phyloP scores from a whole-genome alignment of 164 flowering plant species.

The Paratinospora sagittata region DNA sequence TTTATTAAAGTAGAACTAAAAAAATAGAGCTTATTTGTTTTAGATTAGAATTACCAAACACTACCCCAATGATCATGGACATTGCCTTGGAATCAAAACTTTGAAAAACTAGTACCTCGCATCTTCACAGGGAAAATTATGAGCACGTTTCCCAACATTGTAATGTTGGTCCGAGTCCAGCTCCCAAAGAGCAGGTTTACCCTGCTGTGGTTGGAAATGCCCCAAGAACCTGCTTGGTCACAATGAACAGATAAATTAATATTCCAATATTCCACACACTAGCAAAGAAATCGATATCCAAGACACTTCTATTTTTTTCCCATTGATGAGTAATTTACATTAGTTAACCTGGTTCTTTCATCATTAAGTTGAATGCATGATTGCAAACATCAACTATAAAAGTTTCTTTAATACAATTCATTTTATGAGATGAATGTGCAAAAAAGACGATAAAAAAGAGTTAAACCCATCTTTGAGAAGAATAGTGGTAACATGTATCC shows the following conservation, averaged over 20 bases:
- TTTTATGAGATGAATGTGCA: not conserved
- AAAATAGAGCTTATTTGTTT: too few relatives aligned
- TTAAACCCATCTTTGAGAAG: not conserved
- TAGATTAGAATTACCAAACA: too few relatives aligned
- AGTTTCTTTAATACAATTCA: not conserved
- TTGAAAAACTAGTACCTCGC: constrained; percentile 43
- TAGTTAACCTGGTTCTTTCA: not conserved
- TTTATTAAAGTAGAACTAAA: too few relatives aligned
- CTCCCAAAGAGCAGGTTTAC: constrained; percentile 84
- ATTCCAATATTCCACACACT: not conserved
- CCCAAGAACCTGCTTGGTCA: constrained; percentile 70
- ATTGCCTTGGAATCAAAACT: not conserved
- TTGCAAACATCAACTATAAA: not conserved
- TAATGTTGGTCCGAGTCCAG: constrained; percentile 76
- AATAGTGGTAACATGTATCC: too few relatives aligned
- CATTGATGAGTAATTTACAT: not conserved
- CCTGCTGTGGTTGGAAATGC: constrained; percentile 77
- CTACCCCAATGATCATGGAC: not conserved
- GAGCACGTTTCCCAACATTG: constrained; percentile 40
- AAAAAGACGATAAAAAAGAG: not conserved
- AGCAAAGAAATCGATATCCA: not conserved
- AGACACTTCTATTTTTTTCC: not conserved
- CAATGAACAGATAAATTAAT: not conserved
- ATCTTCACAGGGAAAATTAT: constrained; percentile 34
- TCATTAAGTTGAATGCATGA: not conserved